Percentiles rank a stretch among this genome's conserved stretches.
Evolutionary conservation across 768 basidiomycete genomes (phyloP).

Genomic region (Cyathus striatus): DNA sequence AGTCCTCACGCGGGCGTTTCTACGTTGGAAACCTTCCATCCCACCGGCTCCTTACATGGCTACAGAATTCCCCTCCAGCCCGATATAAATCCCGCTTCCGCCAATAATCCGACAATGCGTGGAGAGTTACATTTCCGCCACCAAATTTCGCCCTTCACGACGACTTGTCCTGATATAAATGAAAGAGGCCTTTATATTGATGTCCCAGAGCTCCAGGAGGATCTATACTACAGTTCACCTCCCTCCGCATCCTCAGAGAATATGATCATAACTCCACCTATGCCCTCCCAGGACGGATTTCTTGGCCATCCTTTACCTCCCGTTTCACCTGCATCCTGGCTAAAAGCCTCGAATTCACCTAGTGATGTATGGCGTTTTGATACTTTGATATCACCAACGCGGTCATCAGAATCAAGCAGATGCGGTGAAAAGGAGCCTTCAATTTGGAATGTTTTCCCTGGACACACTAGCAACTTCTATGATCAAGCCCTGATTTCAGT

Average conservation of each 20-base stretch:
- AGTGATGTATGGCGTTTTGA: no score
- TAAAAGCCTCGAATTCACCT: no score
- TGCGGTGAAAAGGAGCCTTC: neutral
- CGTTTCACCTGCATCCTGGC: neutral
- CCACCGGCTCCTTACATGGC: no score
- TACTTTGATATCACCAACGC: neutral
- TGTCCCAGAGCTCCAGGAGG: slow-evolving; percentile 21
- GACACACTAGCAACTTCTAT: neutral
- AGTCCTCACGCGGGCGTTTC: no score
- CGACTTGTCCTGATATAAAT: no score
- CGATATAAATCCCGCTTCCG: neutral
- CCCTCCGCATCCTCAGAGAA: slow-evolving; percentile 20
- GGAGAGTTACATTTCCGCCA: no score
- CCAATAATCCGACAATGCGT: neutral
- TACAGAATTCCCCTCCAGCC: neutral
- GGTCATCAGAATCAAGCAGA: neutral
- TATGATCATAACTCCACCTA: slow-evolving; percentile 21
- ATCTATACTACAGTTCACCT: slow-evolving; percentile 17
- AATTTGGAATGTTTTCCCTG: neutral
- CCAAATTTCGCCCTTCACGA: no score
- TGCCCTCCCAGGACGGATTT: slow-evolving; percentile 9
- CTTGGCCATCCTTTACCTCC: neutral
- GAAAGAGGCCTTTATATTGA: slow-evolving; percentile 6
- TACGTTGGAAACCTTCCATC: no score
- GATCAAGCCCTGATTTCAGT: no score